Conservation (phyloP, 345 rosid species). For the Passiflora organensis region DNA sequence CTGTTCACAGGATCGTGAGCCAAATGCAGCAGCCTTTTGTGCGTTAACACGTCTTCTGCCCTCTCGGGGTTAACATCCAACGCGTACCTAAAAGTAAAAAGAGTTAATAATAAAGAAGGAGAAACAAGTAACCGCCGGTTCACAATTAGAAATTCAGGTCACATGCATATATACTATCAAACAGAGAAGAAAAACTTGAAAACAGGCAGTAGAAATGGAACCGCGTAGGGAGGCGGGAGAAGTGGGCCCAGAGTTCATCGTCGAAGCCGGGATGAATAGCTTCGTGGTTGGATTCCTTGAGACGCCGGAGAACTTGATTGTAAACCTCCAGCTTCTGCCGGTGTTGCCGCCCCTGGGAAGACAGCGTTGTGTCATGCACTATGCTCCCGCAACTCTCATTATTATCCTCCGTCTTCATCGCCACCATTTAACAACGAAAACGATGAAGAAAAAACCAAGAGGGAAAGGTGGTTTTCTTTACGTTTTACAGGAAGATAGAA, state of each 20-base stretch:
- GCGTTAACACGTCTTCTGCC: conserved; percentile 92
- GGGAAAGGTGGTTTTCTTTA: not conserved
- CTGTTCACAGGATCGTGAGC: conserved; percentile 52
- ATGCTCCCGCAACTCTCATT: conserved; percentile 66
- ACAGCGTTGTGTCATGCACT: conserved; percentile 29
- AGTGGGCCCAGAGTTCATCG: conserved; percentile 89
- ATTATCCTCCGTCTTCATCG: conserved; percentile 51
- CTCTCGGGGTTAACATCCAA: conserved; percentile 96
- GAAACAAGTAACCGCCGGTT: not conserved
- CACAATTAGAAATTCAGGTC: too few relatives aligned
- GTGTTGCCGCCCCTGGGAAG: conserved; percentile 45
- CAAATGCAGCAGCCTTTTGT: conserved; percentile 52
- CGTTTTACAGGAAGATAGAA: not conserved
- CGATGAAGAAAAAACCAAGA: not conserved
- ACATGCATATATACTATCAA: not conserved
- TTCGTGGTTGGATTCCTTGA: conserved; percentile 50
- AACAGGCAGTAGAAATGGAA: too few relatives aligned
- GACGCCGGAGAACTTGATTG: conserved; percentile 67
- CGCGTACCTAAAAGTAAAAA: conserved; percentile 54
- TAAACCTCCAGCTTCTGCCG: conserved; percentile 62
- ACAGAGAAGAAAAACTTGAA: too few relatives aligned
- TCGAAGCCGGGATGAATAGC: conserved; percentile 57
- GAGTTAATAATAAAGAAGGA: not conserved
- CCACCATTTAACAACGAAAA: not conserved
- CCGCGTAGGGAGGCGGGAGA: conserved; percentile 87